Conservation (phyloP, 805 yeast genomes). For the Metschnikowia koreensis region DNA sequence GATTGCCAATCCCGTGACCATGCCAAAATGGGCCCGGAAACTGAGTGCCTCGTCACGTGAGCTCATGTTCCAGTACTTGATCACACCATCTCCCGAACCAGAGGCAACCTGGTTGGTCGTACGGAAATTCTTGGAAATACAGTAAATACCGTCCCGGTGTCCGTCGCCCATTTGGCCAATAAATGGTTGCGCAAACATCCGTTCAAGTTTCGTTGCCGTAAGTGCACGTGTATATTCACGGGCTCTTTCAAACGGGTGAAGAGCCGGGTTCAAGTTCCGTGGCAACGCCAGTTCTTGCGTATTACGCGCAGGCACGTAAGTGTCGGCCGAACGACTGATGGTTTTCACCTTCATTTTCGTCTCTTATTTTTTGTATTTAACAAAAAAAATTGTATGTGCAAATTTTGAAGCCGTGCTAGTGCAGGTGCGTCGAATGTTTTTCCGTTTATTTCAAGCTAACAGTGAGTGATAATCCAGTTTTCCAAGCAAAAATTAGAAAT, state of each 20-base stretch:
- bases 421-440: no score
- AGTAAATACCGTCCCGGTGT: conserved; percentile 91
- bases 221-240: conserved; percentile 93
- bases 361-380: no score
- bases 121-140: conserved; percentile 74
- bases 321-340: conserved; percentile 83
- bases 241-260: conserved; percentile 97
- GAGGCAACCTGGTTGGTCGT: conserved; percentile 76
- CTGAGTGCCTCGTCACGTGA: conserved; percentile 71
- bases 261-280: conserved; percentile 86
- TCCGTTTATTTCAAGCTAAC: no score
- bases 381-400: no score
- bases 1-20: conserved; percentile 78
- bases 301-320: conserved; percentile 87
- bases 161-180: conserved; percentile 93
- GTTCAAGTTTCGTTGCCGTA: conserved; percentile 90
- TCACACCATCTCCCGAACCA: conserved; percentile 93
- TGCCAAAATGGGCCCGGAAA: conserved; percentile 86
- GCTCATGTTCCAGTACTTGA: conserved; percentile 91
- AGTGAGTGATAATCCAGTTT: no score
- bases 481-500: no score
- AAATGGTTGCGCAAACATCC: conserved; percentile 98
- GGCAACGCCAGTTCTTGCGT: conserved; percentile 86
- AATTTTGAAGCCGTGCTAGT: no score
- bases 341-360: conserved; percentile 75